Evolutionary conservation across 73 alveolate genomes (phyloP).

Genomic region (Stentor coeruleus): DNA sequence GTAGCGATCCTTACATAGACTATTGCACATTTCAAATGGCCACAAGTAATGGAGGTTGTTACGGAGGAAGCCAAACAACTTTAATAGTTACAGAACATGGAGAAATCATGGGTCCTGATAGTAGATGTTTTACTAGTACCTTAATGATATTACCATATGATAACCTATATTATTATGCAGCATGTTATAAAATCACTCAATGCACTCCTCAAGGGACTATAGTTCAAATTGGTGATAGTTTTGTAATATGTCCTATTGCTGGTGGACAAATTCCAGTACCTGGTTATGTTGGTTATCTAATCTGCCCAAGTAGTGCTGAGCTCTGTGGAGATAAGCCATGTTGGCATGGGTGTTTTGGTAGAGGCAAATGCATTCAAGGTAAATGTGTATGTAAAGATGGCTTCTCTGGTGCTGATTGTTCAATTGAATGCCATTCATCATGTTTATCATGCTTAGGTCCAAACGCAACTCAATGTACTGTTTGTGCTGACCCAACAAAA

Average conservation of each 20-base stretch:
- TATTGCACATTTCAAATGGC: neutral
- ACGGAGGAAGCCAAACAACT: neutral
- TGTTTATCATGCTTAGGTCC: neutral
- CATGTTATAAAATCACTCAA: neutral
- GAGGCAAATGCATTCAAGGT: neutral
- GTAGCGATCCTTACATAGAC: neutral
- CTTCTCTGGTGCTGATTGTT: neutral
- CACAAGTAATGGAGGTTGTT: neutral
- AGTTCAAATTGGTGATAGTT: neutral
- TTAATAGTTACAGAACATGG: neutral
- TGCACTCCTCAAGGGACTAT: neutral
- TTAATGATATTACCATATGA: neutral
- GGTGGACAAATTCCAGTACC: neutral
- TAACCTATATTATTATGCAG: too few relatives aligned
- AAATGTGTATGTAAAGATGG: neutral
- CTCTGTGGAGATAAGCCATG: neutral
- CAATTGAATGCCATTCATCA: neutral
- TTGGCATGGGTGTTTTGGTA: neutral
- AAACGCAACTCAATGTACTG: neutral
- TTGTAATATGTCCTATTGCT: slow-evolving; percentile 3
- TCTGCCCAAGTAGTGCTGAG: neutral
- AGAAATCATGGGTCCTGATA: neutral
- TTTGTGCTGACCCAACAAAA: neutral
- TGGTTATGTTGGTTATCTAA: neutral
- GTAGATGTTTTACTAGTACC: neutral